Conservation (phyloP, 768 basidiomycete species). For the Boletus vermiculosoides region DNA sequence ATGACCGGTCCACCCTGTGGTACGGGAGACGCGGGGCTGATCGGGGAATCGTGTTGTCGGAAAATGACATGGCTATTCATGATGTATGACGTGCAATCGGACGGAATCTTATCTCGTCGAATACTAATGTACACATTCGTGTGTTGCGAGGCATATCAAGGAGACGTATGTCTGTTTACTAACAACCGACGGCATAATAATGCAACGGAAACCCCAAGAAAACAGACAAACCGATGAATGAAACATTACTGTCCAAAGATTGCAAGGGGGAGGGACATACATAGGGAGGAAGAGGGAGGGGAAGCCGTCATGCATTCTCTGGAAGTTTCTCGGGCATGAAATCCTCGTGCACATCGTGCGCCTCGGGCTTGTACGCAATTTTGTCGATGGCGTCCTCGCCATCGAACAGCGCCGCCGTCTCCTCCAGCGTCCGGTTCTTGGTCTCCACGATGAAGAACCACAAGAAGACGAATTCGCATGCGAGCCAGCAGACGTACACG, state of each 20-base stretch:
- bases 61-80: background rate
- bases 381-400: conserved; percentile 51
- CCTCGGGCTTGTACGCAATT: conserved; percentile 32
- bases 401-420: conserved; percentile 81
- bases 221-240: background rate
- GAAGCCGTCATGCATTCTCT: conserved; percentile 5
- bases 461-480: conserved; percentile 60
- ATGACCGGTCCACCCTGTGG: background rate
- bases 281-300: background rate
- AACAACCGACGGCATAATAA: background rate
- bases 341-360: conserved; percentile 16
- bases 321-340: conserved; percentile 19
- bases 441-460: conserved; percentile 73
- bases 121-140: background rate
- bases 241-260: background rate
- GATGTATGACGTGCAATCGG: too few species aligned
- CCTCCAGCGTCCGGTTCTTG: conserved; percentile 70
- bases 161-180: background rate
- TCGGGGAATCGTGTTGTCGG: background rate
- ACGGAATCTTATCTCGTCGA: background rate
- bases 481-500: conserved; percentile 71
- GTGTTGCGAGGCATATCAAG: background rate
- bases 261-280: background rate
- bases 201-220: background rate
- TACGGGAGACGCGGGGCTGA: background rate